Evolutionary conservation across 2,329 filamentous ascomycete species (phyloP).

Genomic region (Ramularia endophylla): DNA sequence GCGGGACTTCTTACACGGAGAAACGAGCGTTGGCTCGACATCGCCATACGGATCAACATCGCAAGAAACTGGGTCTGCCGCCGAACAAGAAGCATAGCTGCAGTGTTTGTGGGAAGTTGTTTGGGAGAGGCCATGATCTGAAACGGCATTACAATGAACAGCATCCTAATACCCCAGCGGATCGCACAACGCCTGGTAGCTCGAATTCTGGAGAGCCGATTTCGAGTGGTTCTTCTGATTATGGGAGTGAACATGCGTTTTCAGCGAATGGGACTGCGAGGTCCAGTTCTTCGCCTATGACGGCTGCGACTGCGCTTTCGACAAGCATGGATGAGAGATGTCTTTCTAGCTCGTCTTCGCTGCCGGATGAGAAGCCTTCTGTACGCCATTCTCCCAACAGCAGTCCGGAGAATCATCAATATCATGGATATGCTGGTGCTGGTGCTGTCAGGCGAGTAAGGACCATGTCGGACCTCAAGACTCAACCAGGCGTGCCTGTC

Average conservation of each 20-base stretch:
- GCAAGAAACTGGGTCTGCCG: conserved; percentile 18
- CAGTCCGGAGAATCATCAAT: no score
- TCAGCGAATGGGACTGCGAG: conserved; percentile 6
- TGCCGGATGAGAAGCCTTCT: not conserved
- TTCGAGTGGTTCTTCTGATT: conserved; percentile 2
- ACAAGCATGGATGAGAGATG: not conserved
- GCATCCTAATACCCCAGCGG: conserved; percentile 10
- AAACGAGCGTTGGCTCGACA: conserved; percentile 24
- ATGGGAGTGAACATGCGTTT: conserved; percentile 5
- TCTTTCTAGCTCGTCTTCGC: not conserved
- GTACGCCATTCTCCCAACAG: no score
- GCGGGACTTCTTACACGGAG: conserved; percentile 21
- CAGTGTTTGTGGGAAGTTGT: conserved; percentile 18
- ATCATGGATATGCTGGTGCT: no score
- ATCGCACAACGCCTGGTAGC: conserved; percentile 2
- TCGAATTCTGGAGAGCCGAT: conserved; percentile 8
- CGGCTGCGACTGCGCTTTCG: not conserved
- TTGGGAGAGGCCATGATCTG: conserved; percentile 24
- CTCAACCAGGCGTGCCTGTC: not conserved
- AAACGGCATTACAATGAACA: conserved; percentile 23
- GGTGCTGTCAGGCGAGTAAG: conserved; percentile 2
- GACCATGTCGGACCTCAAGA: conserved; percentile 1
- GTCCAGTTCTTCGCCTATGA: conserved; percentile 7
- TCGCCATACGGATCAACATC: conserved; percentile 23
- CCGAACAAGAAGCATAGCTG: conserved; percentile 21